Evolutionary conservation across 805 yeast species (phyloP), one percentile per base, ranked within the genome.

Genomic region (Wickerhamiella kazuoi): DNA sequence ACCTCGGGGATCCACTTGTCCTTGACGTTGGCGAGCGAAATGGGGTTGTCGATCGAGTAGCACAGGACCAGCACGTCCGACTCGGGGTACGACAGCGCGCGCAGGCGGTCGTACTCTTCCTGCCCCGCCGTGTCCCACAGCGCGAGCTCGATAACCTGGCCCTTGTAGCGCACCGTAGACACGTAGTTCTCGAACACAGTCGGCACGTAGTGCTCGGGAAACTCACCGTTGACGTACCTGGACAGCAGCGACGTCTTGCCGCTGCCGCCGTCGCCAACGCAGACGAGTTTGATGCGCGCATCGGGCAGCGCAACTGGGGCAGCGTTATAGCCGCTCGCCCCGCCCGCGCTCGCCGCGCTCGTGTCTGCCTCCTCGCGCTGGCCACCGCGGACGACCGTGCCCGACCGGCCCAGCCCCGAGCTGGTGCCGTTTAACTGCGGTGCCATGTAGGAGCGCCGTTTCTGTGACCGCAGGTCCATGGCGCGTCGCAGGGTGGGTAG

Each of bases 51-150:
- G 46, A 84, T 72, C 16, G 93, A 74, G 67, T 82, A 84, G 70
- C 95, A 84, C 53, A 84, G 81, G 56, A 84, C 69, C 44, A 84
- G 79, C 46, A 84, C 95, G 58, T 82, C 80, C 29, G 94, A 78
- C 58, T 84, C 94, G 45, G 94, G 94, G 62, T 84, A 84, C 13
- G 87, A 77, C 48, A 82, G 67, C 33, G 94, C 93, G 63, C 94
- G 77, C 52, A 82, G 68, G 62, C 94, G 79, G 62, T 83, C 94
- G 59, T 84, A 84, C 66, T 86, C 96, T 68, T 84, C 96, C 72
- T 84, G 96, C 47, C 96, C 96, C 41, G 96, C 94, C 50, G 95
- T 84, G 82, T 84, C 95, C 95, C 95, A 84, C 50, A 84, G 68
- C 7, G 82, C 80, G 47, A 82, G 57, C 51, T 77, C 84, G 17